These are phyloP conservation scores for Fusarium brevicatenulatum DNA, from an alignment of 2,329 filamentous ascomycete species.

Conservation along the genomic window DNA sequence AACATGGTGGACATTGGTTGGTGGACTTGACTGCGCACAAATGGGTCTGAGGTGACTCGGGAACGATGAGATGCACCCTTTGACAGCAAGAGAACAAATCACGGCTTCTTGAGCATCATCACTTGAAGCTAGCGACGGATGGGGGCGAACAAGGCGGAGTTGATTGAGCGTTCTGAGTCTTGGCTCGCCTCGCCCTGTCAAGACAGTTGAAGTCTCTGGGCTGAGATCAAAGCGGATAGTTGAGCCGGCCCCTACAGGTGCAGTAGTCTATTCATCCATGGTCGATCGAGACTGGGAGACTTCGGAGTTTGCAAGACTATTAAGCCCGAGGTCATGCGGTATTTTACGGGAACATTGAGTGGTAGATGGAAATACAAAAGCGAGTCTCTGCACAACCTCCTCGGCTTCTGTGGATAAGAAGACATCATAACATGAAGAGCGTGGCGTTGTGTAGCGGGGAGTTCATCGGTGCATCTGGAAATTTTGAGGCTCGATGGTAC, in stretches of 20 bases:
- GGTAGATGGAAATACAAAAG: background rate
- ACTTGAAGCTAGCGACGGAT: constrained; percentile 7
- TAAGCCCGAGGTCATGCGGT: constrained; percentile 27
- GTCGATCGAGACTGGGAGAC: background rate
- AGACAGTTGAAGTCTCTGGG: background rate
- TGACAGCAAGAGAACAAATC: constrained; percentile 34
- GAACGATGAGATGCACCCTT: constrained; percentile 21
- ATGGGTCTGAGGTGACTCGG: constrained; percentile 18
- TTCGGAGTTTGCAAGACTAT: constrained; percentile 32
- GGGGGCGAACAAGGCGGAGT: constrained; percentile 1
- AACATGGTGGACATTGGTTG: constrained; percentile 27
- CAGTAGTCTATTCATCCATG: constrained; percentile 10
- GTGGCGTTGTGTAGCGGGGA: constrained; percentile 8
- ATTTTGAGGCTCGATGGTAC: background rate
- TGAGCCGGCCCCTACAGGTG: constrained; percentile 7
- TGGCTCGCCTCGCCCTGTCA: background rate
- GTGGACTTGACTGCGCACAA: constrained; percentile 27
- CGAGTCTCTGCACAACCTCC: background rate
- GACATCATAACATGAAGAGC: background rate
- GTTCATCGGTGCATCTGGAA: constrained; percentile 13
- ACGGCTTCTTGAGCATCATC: background rate
- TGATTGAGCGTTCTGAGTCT: background rate
- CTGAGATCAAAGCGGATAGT: constrained; percentile 16
- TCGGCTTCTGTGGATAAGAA: background rate
- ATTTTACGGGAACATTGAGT: background rate